Percentiles rank a stretch among this genome's conserved stretches.
phyloP scores from a whole-genome alignment of 768 basidiomycete species.

The Sarcodon aspratus region DNA sequence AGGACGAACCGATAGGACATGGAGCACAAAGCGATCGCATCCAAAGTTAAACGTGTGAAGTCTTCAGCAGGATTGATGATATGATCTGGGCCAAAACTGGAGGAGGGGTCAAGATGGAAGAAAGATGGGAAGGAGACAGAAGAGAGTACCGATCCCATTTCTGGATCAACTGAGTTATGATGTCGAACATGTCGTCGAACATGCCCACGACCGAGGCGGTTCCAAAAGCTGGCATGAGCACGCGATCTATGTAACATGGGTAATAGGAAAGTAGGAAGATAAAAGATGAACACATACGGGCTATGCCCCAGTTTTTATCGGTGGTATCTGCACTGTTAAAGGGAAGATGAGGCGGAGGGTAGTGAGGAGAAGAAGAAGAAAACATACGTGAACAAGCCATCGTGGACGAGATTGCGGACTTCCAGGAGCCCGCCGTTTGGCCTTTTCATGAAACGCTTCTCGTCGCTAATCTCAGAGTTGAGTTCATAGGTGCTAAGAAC shows the following conservation, averaged over 20 bases:
- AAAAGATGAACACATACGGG: constrained; percentile 19
- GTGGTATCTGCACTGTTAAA: constrained; percentile 19
- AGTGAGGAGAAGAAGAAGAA: not conserved
- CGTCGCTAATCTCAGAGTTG: constrained; percentile 29
- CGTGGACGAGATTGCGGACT: constrained; percentile 25
- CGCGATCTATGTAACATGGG: constrained; percentile 16
- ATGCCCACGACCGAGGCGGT: constrained; percentile 30
- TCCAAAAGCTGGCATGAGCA: constrained; percentile 34
- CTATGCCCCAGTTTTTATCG: constrained; percentile 37
- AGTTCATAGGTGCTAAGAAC: constrained; percentile 25
- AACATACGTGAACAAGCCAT: constrained; percentile 28
- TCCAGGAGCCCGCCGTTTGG: constrained; percentile 21
- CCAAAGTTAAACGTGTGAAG: constrained; percentile 37
- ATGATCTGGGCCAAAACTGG: constrained; percentile 30
- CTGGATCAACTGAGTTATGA: constrained; percentile 28
- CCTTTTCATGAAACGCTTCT: constrained; percentile 29
- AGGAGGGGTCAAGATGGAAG: not conserved
- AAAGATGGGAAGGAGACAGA: not conserved
- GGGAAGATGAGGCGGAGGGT: not conserved
- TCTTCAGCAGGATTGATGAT: constrained; percentile 32
- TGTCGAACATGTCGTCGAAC: constrained; percentile 37
- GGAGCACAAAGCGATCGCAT: constrained; percentile 33
- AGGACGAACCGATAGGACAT: constrained; percentile 19
- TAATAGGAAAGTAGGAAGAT: too few relatives aligned
- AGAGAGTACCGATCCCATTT: constrained; percentile 29